Evolutionary conservation across 2,329 filamentous ascomycete genomes (phyloP).

Genomic region (Cryphonectria radicalis): DNA sequence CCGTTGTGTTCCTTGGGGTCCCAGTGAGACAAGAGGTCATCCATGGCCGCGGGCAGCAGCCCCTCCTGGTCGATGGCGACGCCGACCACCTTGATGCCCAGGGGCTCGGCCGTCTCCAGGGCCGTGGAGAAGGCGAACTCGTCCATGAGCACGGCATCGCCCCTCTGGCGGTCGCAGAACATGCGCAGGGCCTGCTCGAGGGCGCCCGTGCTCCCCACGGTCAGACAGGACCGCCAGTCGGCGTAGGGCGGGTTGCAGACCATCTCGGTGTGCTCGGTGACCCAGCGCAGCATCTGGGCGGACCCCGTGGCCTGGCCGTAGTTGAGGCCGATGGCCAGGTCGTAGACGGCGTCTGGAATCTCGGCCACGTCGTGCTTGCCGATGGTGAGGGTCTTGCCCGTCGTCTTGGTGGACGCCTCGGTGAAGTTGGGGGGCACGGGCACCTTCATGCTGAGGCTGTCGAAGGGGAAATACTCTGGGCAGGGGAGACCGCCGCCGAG

Average conservation of each 20-base stretch:
- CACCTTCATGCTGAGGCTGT: constrained; percentile 75
- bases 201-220: constrained; percentile 82
- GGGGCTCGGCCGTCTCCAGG: constrained; percentile 59
- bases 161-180: constrained; percentile 70
- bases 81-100: constrained; percentile 57
- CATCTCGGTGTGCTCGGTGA: constrained; percentile 95
- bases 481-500: constrained; percentile 91
- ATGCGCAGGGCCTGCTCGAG: constrained; percentile 84
- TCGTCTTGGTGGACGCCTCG: constrained; percentile 65
- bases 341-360: constrained; percentile 50
- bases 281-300: constrained; percentile 84
- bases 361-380: constrained; percentile 84
- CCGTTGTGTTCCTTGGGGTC: constrained; percentile 47
- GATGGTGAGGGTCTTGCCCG: constrained; percentile 65
- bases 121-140: constrained; percentile 87
- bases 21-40: constrained; percentile 56
- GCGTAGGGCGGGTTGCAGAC: constrained; percentile 84
- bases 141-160: constrained; percentile 82
- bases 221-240: constrained; percentile 87
- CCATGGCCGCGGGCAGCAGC: constrained; percentile 55
- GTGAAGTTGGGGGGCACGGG: constrained; percentile 72
- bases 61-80: constrained; percentile 58
- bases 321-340: constrained; percentile 88
- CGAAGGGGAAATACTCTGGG: constrained; percentile 89
- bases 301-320: constrained; percentile 88